phyloP scores from a whole-genome alignment of 345 rosid genomes.

The Syzygium aqueum region DNA sequence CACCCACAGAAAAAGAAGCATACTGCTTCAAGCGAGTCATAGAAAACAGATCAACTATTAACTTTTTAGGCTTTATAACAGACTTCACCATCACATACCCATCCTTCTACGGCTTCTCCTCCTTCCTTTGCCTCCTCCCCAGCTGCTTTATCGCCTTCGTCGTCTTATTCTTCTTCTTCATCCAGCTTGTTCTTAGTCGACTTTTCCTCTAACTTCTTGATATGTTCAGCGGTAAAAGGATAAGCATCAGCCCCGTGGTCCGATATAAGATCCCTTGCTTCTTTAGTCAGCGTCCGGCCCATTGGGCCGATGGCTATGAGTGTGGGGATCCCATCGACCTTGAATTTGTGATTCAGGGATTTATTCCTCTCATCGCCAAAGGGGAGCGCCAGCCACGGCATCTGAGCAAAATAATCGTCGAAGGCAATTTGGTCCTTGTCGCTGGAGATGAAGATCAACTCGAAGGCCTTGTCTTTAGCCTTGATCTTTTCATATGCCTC shows the following conservation, averaged over 20 bases:
- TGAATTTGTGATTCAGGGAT: slow-evolving; percentile 19
- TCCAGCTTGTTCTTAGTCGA: slow-evolving; percentile 2
- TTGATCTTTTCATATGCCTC: slow-evolving; percentile 28
- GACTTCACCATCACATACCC: slow-evolving; percentile 21
- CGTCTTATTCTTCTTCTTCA: neutral
- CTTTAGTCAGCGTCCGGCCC: slow-evolving; percentile 21
- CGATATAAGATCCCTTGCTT: slow-evolving; percentile 12
- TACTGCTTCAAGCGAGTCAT: neutral
- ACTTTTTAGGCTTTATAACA: neutral
- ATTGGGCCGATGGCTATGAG: slow-evolving; percentile 27
- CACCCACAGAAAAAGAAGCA: neutral
- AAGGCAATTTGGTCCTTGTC: slow-evolving; percentile 29
- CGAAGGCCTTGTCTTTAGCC: slow-evolving; percentile 21
- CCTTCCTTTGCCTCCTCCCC: neutral
- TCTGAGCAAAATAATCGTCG: slow-evolving; percentile 12
- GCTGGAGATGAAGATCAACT: slow-evolving; percentile 31
- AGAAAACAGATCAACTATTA: slow-evolving; percentile 13
- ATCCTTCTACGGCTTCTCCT: slow-evolving; percentile 21
- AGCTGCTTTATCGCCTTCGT: neutral
- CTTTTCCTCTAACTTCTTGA: slow-evolving; percentile 14
- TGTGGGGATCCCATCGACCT: slow-evolving; percentile 21
- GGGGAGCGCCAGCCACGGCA: slow-evolving; percentile 46
- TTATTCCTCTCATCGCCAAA: slow-evolving; percentile 25
- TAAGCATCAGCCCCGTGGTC: slow-evolving; percentile 26
- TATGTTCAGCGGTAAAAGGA: slow-evolving; percentile 23